phyloP scores from a whole-genome alignment of 345 rosid genomes.

The Populus pruinosa region DNA sequence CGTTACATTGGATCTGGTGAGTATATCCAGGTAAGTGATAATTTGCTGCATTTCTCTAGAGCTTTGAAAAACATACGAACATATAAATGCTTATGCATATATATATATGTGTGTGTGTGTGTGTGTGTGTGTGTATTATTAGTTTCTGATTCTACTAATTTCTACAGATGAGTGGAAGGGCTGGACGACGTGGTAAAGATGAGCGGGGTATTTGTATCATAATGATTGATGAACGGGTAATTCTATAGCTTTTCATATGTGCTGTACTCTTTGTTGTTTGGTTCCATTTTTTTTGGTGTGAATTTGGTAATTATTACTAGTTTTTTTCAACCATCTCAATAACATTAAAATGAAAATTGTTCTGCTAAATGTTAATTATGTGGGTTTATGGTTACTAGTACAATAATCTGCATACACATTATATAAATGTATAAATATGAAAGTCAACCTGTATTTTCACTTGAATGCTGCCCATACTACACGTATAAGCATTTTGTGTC shows the following conservation, averaged over 20 bases:
- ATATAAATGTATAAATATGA: neutral
- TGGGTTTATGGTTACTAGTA: neutral
- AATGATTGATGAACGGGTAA: conserved; percentile 95
- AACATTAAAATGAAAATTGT: neutral
- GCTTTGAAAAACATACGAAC: neutral
- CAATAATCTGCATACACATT: neutral
- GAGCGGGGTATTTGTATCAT: conserved; percentile 94
- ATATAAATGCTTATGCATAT: neutral
- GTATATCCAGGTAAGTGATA: conserved; percentile 83
- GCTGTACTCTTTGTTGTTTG: neutral
- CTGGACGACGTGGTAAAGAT: conserved; percentile 99
- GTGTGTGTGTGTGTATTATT: neutral
- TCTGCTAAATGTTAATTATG: neutral
- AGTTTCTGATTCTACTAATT: conserved; percentile 19
- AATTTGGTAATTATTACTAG: neutral
- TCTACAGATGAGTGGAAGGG: conserved; percentile 96
- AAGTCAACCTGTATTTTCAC: neutral
- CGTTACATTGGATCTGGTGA: conserved; percentile 94
- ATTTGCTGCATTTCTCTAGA: conserved; percentile 6
- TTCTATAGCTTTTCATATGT: neutral
- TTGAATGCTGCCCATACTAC: neutral
- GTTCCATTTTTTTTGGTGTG: neutral
- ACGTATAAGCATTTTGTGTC: neutral
- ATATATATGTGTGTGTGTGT: neutral
- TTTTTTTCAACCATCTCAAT: neutral